phyloP scores from a whole-genome alignment of 345 rosid species.

The Euphorbia peplus region DNA sequence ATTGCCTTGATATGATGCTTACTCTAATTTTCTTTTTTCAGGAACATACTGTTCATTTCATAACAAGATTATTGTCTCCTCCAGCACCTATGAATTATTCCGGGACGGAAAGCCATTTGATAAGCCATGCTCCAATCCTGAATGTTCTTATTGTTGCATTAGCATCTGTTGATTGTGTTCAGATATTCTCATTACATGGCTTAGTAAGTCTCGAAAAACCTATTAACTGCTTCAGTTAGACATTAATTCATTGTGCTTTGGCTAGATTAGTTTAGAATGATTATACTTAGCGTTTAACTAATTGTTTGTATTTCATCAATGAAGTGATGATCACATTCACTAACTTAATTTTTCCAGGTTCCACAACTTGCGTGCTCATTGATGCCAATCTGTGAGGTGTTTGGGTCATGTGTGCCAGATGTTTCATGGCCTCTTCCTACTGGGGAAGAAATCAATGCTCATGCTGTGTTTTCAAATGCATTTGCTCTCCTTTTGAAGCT shows the following conservation, averaged over 20 bases:
- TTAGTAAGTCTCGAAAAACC: slow-evolving; percentile 46
- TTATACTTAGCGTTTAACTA: not conserved
- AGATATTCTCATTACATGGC: slow-evolving; percentile 85
- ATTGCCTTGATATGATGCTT: not conserved
- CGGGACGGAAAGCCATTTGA: slow-evolving; percentile 67
- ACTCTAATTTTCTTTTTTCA: slow-evolving; percentile 26
- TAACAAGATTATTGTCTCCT: slow-evolving; percentile 71
- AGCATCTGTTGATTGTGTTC: slow-evolving; percentile 80
- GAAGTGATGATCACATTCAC: slow-evolving; percentile 1
- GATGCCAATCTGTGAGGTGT: slow-evolving; percentile 93
- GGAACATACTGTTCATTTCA: slow-evolving; percentile 76
- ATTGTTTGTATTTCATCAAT: not conserved
- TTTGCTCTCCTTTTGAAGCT: slow-evolving; percentile 77
- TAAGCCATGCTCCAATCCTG: slow-evolving; percentile 63
- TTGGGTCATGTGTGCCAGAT: slow-evolving; percentile 70
- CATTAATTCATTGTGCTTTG: not conserved
- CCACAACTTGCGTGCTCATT: slow-evolving; percentile 83
- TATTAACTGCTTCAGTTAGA: not conserved
- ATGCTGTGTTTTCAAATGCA: slow-evolving; percentile 84
- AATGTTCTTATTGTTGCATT: slow-evolving; percentile 81
- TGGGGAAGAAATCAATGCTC: slow-evolving; percentile 70
- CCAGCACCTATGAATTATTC: slow-evolving; percentile 62
- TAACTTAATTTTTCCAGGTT: slow-evolving; percentile 39
- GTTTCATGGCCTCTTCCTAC: slow-evolving; percentile 65
- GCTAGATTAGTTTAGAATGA: not conserved